Evolutionary conservation across 2,329 filamentous ascomycete genomes (phyloP), one percentile per base, ranked within the genome.

Genomic region (Colletotrichum sp.): DNA sequence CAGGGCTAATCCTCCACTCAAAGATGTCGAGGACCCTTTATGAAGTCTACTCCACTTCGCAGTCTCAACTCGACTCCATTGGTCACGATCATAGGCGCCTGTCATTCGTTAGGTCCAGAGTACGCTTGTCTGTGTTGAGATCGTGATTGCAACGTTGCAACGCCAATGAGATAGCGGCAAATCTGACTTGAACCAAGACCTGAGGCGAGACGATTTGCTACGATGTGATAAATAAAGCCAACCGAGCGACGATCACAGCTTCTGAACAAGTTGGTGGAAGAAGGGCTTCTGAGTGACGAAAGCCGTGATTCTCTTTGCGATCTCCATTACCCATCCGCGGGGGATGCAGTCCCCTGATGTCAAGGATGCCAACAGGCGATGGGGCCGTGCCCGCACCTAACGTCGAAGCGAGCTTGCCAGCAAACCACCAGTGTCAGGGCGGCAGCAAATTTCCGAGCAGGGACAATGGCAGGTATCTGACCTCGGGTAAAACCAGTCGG

Each of bases 81-180:
- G 62, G 72, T 34, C 18, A 70, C 62, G 56, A 48, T n/a, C 34
- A 58, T 58, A 58, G 56, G 70, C 56, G 55, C 43, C 55, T 68
- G 27, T 36, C 30, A 75, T 72, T 72, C 62, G 73, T 56, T 55
- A 28, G 39, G n/a, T 13, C 6, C 43, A 27, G 60, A 25, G 30
- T 55, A 67, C 61, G 55, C 72, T 72, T 72, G 61, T 55, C 52
- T 43, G 25, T 34, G 65, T 70, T 25, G n/a, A 70, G 70, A 66
- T 70, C 27, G 30, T 55, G 71, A 76, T 70, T 74, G 74, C 74
- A 76, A 76, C 74, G 74, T 76, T 76, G 71, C 70, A 70, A 25
- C 60, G 58, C 65, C 71, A 76, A 74, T 74, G 36, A 74, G 48
- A 70, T 18, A 39, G 71, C 71, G 70, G 71, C 60, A 70, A 70